Conservation (phyloP, 2,329 filamentous ascomycete species). For the Raffaelea ambrosiae region DNA sequence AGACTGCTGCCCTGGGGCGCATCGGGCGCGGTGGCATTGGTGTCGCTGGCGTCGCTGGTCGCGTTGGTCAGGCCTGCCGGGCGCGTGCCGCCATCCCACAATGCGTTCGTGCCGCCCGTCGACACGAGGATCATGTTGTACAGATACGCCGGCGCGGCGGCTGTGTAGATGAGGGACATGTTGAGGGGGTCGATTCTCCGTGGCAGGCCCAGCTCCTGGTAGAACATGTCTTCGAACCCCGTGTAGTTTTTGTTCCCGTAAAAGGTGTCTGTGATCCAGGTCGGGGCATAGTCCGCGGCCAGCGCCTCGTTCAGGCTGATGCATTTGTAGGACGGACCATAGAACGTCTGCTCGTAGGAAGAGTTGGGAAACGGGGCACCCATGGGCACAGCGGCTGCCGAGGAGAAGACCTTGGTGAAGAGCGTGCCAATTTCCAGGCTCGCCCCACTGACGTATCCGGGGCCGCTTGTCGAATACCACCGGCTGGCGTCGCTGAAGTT, state of each 20-base stretch:
- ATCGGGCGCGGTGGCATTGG: not conserved
- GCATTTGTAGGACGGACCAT: constrained; percentile 10
- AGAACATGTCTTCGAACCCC: constrained; percentile 1
- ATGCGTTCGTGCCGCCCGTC: not conserved
- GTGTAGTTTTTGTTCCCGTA: no score
- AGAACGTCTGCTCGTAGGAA: constrained; percentile 6
- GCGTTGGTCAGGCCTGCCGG: no score
- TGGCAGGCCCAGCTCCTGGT: constrained; percentile 6
- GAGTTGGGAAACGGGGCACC: constrained; percentile 3
- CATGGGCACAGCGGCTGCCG: not conserved
- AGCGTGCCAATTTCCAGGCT: constrained; percentile 3
- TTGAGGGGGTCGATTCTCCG: not conserved
- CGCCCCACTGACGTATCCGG: not conserved
- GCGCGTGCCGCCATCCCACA: not conserved
- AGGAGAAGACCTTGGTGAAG: constrained; percentile 7
- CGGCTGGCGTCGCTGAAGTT: constrained; percentile 1
- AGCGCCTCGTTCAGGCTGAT: constrained; percentile 3
- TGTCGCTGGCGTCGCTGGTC: no score
- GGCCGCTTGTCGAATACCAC: constrained; percentile 1
- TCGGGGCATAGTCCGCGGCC: not conserved
- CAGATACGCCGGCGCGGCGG: constrained; percentile 3
- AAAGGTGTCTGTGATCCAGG: no score
- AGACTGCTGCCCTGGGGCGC: not conserved
- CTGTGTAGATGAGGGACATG: not conserved
- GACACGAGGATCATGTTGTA: constrained; percentile 6